phyloP scores from a whole-genome alignment of 805 yeast species.

The Candida ovalis region DNA sequence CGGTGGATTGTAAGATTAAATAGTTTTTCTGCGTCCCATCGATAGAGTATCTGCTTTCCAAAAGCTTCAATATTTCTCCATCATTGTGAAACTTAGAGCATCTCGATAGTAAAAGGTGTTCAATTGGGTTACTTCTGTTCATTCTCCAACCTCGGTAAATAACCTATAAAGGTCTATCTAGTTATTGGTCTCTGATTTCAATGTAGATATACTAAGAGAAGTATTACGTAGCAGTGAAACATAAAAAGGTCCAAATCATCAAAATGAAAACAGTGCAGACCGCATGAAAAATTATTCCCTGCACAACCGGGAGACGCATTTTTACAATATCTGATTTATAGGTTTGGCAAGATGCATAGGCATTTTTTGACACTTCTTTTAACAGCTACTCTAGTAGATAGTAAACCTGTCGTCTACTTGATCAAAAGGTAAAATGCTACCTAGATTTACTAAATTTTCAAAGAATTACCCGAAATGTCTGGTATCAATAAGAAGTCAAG shows the following conservation, averaged over 20 bases:
- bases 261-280: too few relatives aligned
- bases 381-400: not conserved
- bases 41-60: constrained; percentile 43
- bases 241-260: too few relatives aligned
- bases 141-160: constrained; percentile 18
- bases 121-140: constrained; percentile 43
- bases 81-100: constrained; percentile 35
- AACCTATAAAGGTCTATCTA: not conserved
- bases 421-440: not conserved
- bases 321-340: too few relatives aligned
- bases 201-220: too few relatives aligned
- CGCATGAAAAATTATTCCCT: not conserved
- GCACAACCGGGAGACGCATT: not conserved
- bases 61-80: constrained; percentile 35
- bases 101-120: constrained; percentile 42
- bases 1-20: constrained; percentile 38
- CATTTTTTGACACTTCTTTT: not conserved
- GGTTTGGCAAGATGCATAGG: too few relatives aligned
- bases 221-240: too few relatives aligned
- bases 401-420: not conserved
- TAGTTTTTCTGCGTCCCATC: constrained; percentile 45
- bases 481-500: too few relatives aligned
- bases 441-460: not conserved
- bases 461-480: not conserved
- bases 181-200: too few relatives aligned